phyloP scores from a whole-genome alignment of 352 stramenopile species.

The Globisporangium uncinulatum region DNA sequence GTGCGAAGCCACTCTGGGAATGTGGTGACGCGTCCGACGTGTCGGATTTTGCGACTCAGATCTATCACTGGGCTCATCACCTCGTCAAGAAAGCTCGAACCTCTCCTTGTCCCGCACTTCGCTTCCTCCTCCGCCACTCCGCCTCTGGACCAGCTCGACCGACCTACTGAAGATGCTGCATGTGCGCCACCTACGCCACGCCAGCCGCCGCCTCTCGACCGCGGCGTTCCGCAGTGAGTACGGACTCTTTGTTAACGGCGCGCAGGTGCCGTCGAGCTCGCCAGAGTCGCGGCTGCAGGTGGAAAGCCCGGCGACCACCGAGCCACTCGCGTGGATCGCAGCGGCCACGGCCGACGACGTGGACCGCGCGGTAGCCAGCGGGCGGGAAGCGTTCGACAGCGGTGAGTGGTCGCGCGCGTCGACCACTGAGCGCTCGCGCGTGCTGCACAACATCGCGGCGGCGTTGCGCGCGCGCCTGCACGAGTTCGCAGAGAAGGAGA shows the following conservation, averaged over 20 bases:
- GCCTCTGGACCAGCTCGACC: too few relatives aligned
- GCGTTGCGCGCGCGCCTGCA: slow-evolving; percentile 28
- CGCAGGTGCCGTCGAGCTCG: slow-evolving; percentile 23
- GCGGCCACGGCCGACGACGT: slow-evolving; percentile 30
- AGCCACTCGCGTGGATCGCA: slow-evolving; percentile 30
- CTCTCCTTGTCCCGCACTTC: too few relatives aligned
- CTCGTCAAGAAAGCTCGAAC: too few relatives aligned
- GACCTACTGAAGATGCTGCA: slow-evolving; percentile 1
- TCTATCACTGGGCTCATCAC: too few relatives aligned
- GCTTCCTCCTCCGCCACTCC: too few relatives aligned
- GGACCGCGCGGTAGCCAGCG: slow-evolving; percentile 24
- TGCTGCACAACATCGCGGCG: slow-evolving; percentile 36
- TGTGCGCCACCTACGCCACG: background rate
- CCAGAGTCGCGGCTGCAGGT: slow-evolving; percentile 19
- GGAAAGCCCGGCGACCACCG: slow-evolving; percentile 47
- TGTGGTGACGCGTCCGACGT: too few relatives aligned
- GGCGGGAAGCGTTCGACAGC: slow-evolving; percentile 24
- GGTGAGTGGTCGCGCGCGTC: slow-evolving; percentile 27
- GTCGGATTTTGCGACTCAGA: too few relatives aligned
- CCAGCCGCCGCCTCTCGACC: background rate
- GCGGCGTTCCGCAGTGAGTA: slow-evolving; percentile 25
- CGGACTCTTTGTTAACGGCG: slow-evolving; percentile 39
- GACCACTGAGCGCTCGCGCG: slow-evolving; percentile 24
- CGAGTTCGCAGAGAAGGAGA: slow-evolving; percentile 54
- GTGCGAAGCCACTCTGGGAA: too few relatives aligned